Conservation (phyloP, 2,329 filamentous ascomycete genomes). For the Monosporascus sp. region DNA sequence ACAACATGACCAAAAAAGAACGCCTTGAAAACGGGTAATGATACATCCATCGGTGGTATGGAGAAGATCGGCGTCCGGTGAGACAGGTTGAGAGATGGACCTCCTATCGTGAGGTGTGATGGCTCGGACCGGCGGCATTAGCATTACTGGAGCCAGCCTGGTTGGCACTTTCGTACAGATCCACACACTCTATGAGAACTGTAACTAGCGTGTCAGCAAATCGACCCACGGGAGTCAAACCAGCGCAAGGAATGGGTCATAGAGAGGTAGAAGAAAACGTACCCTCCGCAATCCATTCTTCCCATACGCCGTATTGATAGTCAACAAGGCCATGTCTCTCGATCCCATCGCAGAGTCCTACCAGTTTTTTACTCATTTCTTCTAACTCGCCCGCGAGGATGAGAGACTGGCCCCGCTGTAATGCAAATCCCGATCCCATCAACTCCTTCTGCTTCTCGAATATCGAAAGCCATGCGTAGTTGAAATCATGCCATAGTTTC, state of each 20-base stretch:
- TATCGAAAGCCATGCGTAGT: slow-evolving; percentile 81
- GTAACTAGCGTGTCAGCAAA: neutral
- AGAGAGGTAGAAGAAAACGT: slow-evolving; percentile 31
- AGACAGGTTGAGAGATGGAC: neutral
- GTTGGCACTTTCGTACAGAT: slow-evolving; percentile 38
- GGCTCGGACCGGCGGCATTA: slow-evolving; percentile 14
- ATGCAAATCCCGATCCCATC: slow-evolving; percentile 52
- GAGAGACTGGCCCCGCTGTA: slow-evolving; percentile 54
- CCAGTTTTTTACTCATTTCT: slow-evolving; percentile 75
- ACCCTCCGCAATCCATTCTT: slow-evolving; percentile 85
- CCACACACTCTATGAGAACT: slow-evolving; percentile 34
- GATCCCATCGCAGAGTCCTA: slow-evolving; percentile 77
- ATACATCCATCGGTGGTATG: slow-evolving; percentile 13
- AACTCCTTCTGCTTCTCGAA: slow-evolving; percentile 81
- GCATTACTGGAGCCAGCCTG: slow-evolving; percentile 26
- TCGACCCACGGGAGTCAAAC: neutral
- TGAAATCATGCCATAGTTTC: slow-evolving; percentile 89
- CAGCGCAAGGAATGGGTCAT: neutral
- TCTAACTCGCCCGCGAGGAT: slow-evolving; percentile 66
- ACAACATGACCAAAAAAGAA: slow-evolving; percentile 14
- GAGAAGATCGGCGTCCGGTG: slow-evolving; percentile 2
- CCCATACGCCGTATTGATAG: slow-evolving; percentile 95
- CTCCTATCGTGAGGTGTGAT: slow-evolving; percentile 13
- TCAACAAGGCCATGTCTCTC: slow-evolving; percentile 93
- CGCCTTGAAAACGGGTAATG: slow-evolving; percentile 18